Base-by-base conservation (phyloP, 2,329 filamentous ascomycete genomes). In the Fonsecaea pedrosoi region DNA sequence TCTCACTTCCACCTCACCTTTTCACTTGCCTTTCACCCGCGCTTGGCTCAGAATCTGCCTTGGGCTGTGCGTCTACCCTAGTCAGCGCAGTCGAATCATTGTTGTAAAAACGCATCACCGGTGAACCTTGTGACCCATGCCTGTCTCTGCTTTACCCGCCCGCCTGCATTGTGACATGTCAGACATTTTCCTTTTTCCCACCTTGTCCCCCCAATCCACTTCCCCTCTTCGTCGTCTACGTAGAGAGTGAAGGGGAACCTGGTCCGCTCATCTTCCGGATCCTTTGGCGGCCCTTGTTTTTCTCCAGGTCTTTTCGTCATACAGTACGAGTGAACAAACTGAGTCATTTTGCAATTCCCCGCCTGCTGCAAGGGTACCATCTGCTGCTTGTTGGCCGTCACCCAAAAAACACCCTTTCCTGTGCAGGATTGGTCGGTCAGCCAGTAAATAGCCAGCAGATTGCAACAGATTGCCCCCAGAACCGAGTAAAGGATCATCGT, bases 191-290 rank as follows among this genome's bases (percentile, higher is more conserved):
- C 45, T 25, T 50, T 48, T 50, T n/a, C 40, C 45, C 45, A 50
- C 4, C 45, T 21, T 50, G 25, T 50, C 25, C 25, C 25, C 45
- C 45, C 18, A 10, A 4, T 50, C 4, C 45, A 25, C 2, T 21
- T 21, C 38, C 38, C 38, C 45, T 50, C 45, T 50, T 21, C 45
- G 25, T 50, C 21, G 45, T 50, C 25, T 13, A 10, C 35, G 25
- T 42, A n/a, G 18, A 48, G 18, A 21, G 25, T 8, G 42, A 48
- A 48, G 6, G 18, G 10, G 9, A 48, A 25, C 12, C 18, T 37
- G 35, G 55, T 18, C 34, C 57, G 57, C 57, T 60, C 40, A 60
- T 35, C 40, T 60, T 50, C 57, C 57, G 38, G 34, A 48, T 45
- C 40, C 42, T 58, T 58, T 18, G n/a, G 55, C 57, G 34, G 32